Conservation (phyloP, 2,329 filamentous ascomycete genomes). For the Xylaria arbuscula region DNA sequence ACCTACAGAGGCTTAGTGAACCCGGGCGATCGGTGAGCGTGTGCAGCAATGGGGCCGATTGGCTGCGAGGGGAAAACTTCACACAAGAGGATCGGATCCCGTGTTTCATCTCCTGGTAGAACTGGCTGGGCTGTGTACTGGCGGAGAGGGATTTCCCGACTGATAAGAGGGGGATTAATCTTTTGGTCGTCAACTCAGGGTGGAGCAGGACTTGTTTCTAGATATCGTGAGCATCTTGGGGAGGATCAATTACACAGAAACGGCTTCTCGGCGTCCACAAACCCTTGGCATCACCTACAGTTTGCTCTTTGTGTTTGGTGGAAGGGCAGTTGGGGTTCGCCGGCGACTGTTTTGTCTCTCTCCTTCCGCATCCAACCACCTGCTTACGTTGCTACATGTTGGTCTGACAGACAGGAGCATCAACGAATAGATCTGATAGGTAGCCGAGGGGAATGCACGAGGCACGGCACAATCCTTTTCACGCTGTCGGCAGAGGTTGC, state of each 20-base stretch:
- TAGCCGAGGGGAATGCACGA: neutral
- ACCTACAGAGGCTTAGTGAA: conserved; percentile 5
- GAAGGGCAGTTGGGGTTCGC: conserved; percentile 10
- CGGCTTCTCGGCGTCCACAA: conserved; percentile 30
- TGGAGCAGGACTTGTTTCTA: neutral
- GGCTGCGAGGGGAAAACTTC: conserved; percentile 5
- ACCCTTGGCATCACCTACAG: neutral
- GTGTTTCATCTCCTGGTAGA: conserved; percentile 19
- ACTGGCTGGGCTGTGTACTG: neutral
- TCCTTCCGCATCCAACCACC: neutral
- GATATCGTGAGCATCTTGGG: neutral
- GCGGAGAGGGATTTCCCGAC: conserved; percentile 11
- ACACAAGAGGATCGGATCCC: conserved; percentile 3
- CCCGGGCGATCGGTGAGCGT: conserved; percentile 27
- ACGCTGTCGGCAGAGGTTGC: neutral
- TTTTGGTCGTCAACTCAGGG: neutral
- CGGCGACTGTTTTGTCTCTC: neutral
- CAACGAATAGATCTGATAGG: neutral
- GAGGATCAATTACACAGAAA: conserved; percentile 23
- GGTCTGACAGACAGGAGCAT: neutral
- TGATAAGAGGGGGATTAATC: neutral
- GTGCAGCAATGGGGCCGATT: conserved; percentile 21
- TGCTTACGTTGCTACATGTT: neutral
- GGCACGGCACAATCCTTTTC: neutral
- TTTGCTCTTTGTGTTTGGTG: neutral